Conservation (phyloP, 345 rosid genomes). For the Cardamine resedifolia region DNA sequence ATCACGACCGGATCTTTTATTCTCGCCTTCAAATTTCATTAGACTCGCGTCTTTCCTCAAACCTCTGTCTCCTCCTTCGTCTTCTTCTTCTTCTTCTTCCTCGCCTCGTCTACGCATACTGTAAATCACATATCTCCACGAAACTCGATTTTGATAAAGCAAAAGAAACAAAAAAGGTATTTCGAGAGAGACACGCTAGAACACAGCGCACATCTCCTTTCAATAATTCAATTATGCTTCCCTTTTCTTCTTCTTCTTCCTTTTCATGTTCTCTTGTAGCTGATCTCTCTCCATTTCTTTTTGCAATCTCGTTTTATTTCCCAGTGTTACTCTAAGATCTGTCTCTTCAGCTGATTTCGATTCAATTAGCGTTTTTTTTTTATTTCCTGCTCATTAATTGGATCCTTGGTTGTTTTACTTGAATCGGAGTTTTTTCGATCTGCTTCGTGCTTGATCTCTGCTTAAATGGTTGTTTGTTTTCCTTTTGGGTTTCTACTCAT, state of each 20-base stretch:
- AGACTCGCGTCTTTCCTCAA: constrained; percentile 15
- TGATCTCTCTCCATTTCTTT: neutral
- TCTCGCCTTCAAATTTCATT: neutral
- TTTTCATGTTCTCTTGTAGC: constrained; percentile 4
- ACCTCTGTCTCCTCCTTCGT: neutral
- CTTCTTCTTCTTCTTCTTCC: neutral
- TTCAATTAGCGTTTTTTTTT: neutral
- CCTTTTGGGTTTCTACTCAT: neutral
- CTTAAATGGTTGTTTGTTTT: neutral
- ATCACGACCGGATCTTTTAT: constrained; percentile 19
- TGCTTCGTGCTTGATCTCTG: constrained; percentile 4
- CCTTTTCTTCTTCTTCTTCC: neutral
- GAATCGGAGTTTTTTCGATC: constrained; percentile 9
- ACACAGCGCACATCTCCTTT: constrained; percentile 27
- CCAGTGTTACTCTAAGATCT: constrained; percentile 23
- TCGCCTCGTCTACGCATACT: constrained; percentile 22
- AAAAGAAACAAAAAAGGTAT: neutral
- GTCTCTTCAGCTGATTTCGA: constrained; percentile 26
- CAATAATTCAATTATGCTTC: constrained; percentile 3
- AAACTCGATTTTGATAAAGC: constrained; percentile 4
- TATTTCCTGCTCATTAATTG: neutral
- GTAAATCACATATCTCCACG: constrained; percentile 9
- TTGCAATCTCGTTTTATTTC: neutral
- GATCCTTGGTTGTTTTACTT: neutral
- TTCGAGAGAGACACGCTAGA: neutral